phyloP scores from a whole-genome alignment of 257 asterid genomes.

The Scutellaria baicalensis region DNA sequence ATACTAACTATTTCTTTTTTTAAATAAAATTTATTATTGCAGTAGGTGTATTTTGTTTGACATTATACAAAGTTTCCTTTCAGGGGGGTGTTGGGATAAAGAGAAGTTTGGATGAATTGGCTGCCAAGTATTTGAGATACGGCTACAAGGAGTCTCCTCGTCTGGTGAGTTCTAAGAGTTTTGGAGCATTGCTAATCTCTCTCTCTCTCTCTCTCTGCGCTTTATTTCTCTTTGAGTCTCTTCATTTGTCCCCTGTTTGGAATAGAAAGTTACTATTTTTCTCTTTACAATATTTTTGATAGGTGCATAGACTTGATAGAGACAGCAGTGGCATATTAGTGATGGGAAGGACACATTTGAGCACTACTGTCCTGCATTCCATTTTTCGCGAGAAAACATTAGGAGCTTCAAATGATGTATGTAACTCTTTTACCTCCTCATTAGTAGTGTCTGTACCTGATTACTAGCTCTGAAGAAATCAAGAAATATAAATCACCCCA shows the following conservation, averaged over 20 bases:
- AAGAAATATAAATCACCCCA: neutral
- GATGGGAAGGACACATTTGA: conserved; percentile 90
- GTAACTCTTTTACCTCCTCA: conserved; percentile 5
- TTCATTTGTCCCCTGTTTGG: neutral
- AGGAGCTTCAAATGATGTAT: conserved; percentile 51
- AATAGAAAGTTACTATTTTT: conserved; percentile 10
- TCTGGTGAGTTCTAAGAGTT: conserved; percentile 55
- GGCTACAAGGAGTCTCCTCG: conserved; percentile 74
- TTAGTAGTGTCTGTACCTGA: neutral
- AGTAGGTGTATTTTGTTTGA: neutral
- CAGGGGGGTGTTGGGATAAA: conserved; percentile 90
- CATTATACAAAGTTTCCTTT: conserved; percentile 5
- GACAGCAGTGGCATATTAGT: conserved; percentile 93
- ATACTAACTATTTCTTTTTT: neutral
- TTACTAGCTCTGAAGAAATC: conserved; percentile 2
- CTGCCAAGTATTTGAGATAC: conserved; percentile 75
- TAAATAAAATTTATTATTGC: neutral
- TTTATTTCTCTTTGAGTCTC: neutral
- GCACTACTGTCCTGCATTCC: conserved; percentile 77
- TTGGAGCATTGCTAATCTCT: neutral
- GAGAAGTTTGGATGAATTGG: conserved; percentile 83
- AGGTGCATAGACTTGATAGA: conserved; percentile 98
- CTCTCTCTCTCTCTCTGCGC: too few species aligned
- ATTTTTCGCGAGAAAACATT: conserved; percentile 85
- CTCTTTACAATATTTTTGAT: conserved; percentile 23